Percentiles rank a stretch among this genome's conserved stretches.
Conservation (phyloP, 2,329 filamentous ascomycete genomes). For the Sclerotinia sclerotiorum region DNA sequence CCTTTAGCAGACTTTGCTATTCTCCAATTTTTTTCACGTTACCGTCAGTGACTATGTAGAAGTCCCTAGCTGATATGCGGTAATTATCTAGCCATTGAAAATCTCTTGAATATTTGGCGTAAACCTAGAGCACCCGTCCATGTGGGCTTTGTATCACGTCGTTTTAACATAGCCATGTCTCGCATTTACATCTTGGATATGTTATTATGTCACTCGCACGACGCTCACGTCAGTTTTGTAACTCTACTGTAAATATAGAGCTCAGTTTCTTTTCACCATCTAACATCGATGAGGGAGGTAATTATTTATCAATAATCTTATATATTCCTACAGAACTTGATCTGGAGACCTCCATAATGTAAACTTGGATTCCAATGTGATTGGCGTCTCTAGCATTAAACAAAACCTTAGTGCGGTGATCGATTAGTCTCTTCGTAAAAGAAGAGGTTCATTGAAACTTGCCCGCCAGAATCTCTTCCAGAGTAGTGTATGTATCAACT, state of each 20-base stretch:
- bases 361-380: background rate
- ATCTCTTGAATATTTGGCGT: background rate
- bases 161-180: background rate
- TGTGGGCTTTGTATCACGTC: background rate
- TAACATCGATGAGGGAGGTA: background rate
- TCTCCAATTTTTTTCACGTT: background rate
- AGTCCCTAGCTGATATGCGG: background rate
- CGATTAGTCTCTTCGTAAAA: background rate
- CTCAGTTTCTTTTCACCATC: background rate
- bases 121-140: background rate
- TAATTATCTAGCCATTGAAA: background rate
- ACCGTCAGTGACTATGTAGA: background rate
- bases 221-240: background rate
- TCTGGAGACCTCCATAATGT: background rate
- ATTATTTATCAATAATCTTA: background rate
- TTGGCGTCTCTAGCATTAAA: background rate
- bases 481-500: background rate
- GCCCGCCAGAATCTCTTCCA: background rate
- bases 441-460: background rate
- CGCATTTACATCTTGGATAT: background rate
- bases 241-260: background rate
- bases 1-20: background rate
- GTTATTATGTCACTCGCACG: background rate
- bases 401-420: background rate
- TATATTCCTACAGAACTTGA: background rate